These are phyloP conservation scores for Podaxis sp. DNA, from an alignment of 768 basidiomycete species.

Conservation along the genomic window DNA sequence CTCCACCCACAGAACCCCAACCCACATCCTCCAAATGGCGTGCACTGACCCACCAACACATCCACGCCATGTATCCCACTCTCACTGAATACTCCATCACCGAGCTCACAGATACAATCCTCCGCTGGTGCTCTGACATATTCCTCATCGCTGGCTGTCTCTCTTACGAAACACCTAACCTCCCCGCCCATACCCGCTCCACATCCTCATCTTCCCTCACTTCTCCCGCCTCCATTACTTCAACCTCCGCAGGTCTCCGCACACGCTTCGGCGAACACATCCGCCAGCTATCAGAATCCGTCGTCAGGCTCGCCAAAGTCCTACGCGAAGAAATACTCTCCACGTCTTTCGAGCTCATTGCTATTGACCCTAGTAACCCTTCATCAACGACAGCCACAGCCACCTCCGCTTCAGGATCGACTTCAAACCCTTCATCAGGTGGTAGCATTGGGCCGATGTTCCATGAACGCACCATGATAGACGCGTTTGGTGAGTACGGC, in stretches of 20 bases:
- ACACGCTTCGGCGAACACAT: constrained; percentile 37
- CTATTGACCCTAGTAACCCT: constrained; percentile 41
- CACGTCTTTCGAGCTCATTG: constrained; percentile 67
- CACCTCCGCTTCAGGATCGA: constrained; percentile 27
- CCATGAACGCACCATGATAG: constrained; percentile 42
- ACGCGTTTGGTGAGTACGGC: constrained; percentile 60
- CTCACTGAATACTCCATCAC: constrained; percentile 62
- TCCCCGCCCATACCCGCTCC: background rate
- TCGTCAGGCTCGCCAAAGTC: constrained; percentile 58
- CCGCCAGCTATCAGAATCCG: constrained; percentile 59
- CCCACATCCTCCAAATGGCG: constrained; percentile 78
- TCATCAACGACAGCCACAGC: constrained; percentile 20
- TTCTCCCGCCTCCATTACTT: constrained; percentile 17
- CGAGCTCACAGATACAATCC: constrained; percentile 70
- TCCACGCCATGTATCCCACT: constrained; percentile 63
- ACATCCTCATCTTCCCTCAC: constrained; percentile 20
- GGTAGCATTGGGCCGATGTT: constrained; percentile 18
- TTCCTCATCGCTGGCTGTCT: constrained; percentile 60
- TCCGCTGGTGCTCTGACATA: constrained; percentile 68
- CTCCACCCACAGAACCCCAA: constrained; percentile 52
- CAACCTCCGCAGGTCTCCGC: constrained; percentile 24
- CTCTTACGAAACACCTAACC: constrained; percentile 29
- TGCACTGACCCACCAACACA: constrained; percentile 64
- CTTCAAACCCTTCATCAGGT: constrained; percentile 15
- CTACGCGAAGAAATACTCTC: constrained; percentile 74